Percentiles rank a stretch among this genome's conserved stretches.
phyloP scores from a whole-genome alignment of 495 filamentous ascomycete genomes.

The Lasiosphaeriaceae sp. region DNA sequence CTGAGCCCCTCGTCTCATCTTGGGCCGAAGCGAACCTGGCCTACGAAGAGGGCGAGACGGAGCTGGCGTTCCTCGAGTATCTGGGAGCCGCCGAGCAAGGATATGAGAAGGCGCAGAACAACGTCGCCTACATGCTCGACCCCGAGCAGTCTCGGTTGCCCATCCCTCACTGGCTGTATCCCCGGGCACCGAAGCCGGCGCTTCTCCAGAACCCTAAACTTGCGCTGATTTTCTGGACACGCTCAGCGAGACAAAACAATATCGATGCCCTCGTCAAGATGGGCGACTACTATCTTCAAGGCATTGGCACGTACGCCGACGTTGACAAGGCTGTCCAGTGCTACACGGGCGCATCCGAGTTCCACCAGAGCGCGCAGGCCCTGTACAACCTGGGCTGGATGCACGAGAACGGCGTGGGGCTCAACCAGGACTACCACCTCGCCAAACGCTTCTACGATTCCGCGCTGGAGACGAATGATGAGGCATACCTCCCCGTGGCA shows the following conservation, averaged over 20 bases:
- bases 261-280: conserved; percentile 95
- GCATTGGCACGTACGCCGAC: conserved; percentile 69
- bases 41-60: conserved; percentile 79
- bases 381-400: conserved; percentile 99
- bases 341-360: conserved; percentile 88
- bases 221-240: conserved; percentile 93
- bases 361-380: conserved; percentile 86
- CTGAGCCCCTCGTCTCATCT: conserved; percentile 77
- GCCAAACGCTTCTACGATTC: conserved; percentile 95
- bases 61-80: conserved; percentile 76
- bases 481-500: conserved; percentile 92
- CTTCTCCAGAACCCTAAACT: conserved; percentile 68
- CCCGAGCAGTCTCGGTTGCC: conserved; percentile 58
- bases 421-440: conserved; percentile 94
- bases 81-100: conserved; percentile 96
- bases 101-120: conserved; percentile 88
- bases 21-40: conserved; percentile 83
- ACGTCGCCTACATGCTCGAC: conserved; percentile 90
- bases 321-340: conserved; percentile 87
- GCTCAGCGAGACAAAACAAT: conserved; percentile 89
- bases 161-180: conserved; percentile 34
- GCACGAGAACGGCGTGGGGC: conserved; percentile 94
- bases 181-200: conserved; percentile 34
- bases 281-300: conserved; percentile 91
- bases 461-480: conserved; percentile 82